Base-by-base conservation (phyloP, 2,329 filamentous ascomycete genomes). In the Venturia pyrina region DNA sequence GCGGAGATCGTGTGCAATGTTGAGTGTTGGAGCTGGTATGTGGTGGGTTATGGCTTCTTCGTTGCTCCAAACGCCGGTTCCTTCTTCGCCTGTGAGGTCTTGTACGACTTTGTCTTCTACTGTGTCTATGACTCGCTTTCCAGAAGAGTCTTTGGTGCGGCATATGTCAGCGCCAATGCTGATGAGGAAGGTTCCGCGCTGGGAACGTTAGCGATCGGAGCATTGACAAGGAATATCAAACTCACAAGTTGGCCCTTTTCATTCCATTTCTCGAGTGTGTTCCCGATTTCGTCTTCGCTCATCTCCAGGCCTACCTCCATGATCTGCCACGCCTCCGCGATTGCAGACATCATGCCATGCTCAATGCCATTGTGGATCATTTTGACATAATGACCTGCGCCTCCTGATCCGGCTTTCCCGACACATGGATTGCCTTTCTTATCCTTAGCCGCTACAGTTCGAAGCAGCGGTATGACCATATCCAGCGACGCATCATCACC, bases 291-390 rank as follows among this genome's bases (percentile, higher is more conserved):
- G 10, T 88, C 82, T 65, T 87, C 81, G 6, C 72, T 74, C 77
- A 89, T 82, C 0, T 80, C 82, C 32, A 89, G 76, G 1, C 84
- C 81, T 56, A 80, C 79, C 44, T 81, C 79, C 77, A 90, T 84
- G 41, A 89, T 79, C 0, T 79, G 80, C 85, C 86, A 90, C 2
- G 84, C 83, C 72, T 90, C 88, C 17, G 82, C 83, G 6, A 89
- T 79, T 0, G 82, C 79, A 64, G 82, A 83, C 77, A 90, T 83
- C 84, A 90, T 88, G 1, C 86, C 87, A 68, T 89, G 86, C 72
- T 90, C 87, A 67, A 90, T 89, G 0, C 87, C 87, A 69, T 90
- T 89, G 72, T 90, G 88, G 4, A 89, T 81, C 87, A 90, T 90
- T 77, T 91, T 90, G 50, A 89, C 86, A 70, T 87, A 90, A 73